Base-by-base conservation (phyloP, 2,329 filamentous ascomycete genomes). In the Sphaerulina vaccinii region DNA sequence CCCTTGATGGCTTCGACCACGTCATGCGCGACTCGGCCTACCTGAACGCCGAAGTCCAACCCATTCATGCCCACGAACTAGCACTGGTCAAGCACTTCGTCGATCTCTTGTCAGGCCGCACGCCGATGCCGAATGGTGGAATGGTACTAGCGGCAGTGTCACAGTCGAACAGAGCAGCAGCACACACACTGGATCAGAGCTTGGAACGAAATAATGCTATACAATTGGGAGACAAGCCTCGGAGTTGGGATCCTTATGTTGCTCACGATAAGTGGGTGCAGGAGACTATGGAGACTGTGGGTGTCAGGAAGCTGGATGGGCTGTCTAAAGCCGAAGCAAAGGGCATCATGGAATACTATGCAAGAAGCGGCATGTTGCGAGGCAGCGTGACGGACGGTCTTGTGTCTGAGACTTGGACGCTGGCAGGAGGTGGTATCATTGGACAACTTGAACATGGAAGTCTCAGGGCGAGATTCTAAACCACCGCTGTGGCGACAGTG, bases 341-440 rank as follows among this genome's bases (percentile, higher is more conserved):
- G 54, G 79, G 83, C 1, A 76, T 95, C 62, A 86, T 97, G 83
- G 90, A 96, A 75, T 97, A 96, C 74, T 97, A 92, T 78, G 90
- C 89, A 4, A 83, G 82, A 29, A 95, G 89, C 69, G 93, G 92
- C 10, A 77, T 96, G 67, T 69, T 95, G 66, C 81, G 87, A 58
- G 76, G 81, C 55, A 78, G 75, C 39, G 78, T 96, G 43, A 85
- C 88, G 63, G 84, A 91, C 65, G 75, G 75, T 57, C 78, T 80
- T 56, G 86, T 96, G 29, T 78, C 80, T 18, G 87, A 95, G 77
- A 88, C 89, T 74, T 95, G 91, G 90, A 84, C 84, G 42, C 68
- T 96, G 61, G 83, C 85, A 42, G 90, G 90, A 18, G 84, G 87
- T 63, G 91, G 91, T 13, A 81, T 92, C 45, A 78, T 96, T 39